A percentile compares a stretch with the other conserved stretches of the same genome.
phyloP scores from a whole-genome alignment of 139 green algal species.

The Asterochloris sp. region DNA sequence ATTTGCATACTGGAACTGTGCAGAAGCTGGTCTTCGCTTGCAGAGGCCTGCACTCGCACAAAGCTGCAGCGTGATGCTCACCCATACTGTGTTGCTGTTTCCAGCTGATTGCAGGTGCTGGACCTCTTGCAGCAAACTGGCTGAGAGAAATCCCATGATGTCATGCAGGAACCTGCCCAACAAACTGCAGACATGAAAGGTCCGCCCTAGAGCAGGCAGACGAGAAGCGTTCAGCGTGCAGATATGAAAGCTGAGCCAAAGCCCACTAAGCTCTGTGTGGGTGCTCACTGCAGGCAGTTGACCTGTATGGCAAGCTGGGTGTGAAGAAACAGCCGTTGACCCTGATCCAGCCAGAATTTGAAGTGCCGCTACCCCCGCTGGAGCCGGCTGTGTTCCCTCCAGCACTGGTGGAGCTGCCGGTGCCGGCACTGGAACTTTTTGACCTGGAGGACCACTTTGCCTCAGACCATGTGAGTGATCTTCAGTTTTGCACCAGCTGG shows the following conservation, averaged over 20 bases:
- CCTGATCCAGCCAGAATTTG: slow-evolving; percentile 75
- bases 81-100: too few species aligned
- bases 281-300: slow-evolving; percentile 29
- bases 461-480: slow-evolving; percentile 44
- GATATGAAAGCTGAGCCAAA: neutral
- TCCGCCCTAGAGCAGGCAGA: too few species aligned
- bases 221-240: too few species aligned
- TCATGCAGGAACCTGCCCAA: too few species aligned
- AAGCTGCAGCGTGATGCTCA: too few species aligned
- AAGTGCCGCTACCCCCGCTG: slow-evolving; percentile 74
- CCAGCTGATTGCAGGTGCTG: too few species aligned
- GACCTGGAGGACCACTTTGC: slow-evolving; percentile 83
- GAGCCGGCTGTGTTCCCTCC: slow-evolving; percentile 81
- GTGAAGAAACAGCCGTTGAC: slow-evolving; percentile 30
- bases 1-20: too few species aligned
- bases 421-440: slow-evolving; percentile 81
- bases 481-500: neutral
- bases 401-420: slow-evolving; percentile 61
- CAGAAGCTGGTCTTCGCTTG: too few species aligned
- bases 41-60: too few species aligned
- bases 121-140: too few species aligned
- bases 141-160: too few species aligned
- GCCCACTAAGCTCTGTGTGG: neutral
- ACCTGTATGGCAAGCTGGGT: slow-evolving; percentile 61
- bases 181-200: too few species aligned